phyloP scores from a whole-genome alignment of 345 rosid species.

The Salix viminalis region DNA sequence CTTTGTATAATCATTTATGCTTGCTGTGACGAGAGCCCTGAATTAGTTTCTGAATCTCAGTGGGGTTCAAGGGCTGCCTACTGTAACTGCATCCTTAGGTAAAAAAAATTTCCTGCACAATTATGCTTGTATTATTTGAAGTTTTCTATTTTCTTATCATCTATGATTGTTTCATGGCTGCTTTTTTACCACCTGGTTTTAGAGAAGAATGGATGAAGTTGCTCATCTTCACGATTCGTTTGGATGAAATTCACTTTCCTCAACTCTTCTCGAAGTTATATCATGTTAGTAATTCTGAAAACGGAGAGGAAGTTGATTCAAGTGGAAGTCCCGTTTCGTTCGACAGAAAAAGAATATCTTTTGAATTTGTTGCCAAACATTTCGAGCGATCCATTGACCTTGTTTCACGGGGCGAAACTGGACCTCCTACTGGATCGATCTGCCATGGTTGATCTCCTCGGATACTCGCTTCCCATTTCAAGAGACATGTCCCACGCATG shows the following conservation, averaged over 20 bases:
- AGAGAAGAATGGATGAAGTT: conserved; percentile 72
- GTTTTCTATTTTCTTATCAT: background rate
- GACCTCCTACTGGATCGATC: no score
- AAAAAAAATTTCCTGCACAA: background rate
- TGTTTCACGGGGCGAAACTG: conserved; percentile 37
- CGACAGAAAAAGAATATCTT: conserved; percentile 56
- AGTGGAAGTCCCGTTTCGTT: conserved; percentile 36
- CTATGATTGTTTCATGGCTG: conserved; percentile 2
- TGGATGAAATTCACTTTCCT: conserved; percentile 50
- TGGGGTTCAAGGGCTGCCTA: conserved; percentile 39
- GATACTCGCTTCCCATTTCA: conserved; percentile 54
- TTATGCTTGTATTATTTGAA: background rate
- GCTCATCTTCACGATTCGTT: conserved; percentile 58
- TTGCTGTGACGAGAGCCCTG: conserved; percentile 54
- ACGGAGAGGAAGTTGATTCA: conserved; percentile 10
- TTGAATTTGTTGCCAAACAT: conserved; percentile 51
- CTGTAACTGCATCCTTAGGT: conserved; percentile 60
- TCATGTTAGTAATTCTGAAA: conserved; percentile 7
- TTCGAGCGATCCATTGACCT: conserved; percentile 34
- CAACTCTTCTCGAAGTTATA: conserved; percentile 36
- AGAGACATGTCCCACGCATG: conserved; percentile 40
- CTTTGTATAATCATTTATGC: conserved; percentile 60
- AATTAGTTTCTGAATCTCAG: conserved; percentile 37
- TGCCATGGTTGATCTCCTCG: conserved; percentile 44
- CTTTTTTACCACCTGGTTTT: conserved; percentile 50